Base-by-base conservation (phyloP, 441 rosid genomes). In the Populus hybrid region DNA sequence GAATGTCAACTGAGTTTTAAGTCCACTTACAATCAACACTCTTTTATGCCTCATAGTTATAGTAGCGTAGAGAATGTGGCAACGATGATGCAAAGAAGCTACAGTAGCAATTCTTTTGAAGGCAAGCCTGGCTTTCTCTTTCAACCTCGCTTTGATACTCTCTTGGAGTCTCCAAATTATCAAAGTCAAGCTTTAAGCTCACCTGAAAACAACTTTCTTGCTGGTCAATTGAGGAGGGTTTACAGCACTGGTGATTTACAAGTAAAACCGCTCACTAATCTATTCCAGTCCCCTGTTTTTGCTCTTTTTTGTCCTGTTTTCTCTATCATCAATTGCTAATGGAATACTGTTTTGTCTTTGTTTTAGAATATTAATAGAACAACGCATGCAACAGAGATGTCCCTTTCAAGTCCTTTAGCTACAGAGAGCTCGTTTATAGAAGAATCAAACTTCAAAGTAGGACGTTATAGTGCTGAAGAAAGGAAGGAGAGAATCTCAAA, bases 391-490 rank as follows among this genome's bases (percentile, higher is more conserved):
- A 71, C 73, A 11, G 83, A 83, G 59, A 84, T 82, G 85, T 86
- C 93, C 1, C 68, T 82, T 73, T 84, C 94, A 73, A 85, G 82
- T 71, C 83, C n/a, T n/a, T n/a, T n/a, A n/a, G n/a, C n/a, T n/a
- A n/a, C n/a, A n/a, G n/a, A n/a, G n/a, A n/a, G n/a, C 89, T 67
- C 91, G 10, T 80, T 82, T 24, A 75, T 76, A 50, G 95, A 90
- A 63, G 99, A 92, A 42, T 79, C 86, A 6, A 85, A 84, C 74
- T 81, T 85, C 64, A 92, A 91, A 75, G 96, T 91, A 0, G 93
- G 94, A 24, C 93, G 94, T 45, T 95, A 92, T 83, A 93, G 87
- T 73, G 93, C 91, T 33, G 97, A 93, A 82, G 97, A 95, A 80
- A 90, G 96, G 76, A 89, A 88, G 82, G 96, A 92, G 76, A 92